phyloP scores from a whole-genome alignment of 2,329 filamentous ascomycete genomes.

The Plectosphaerella plurivora region DNA sequence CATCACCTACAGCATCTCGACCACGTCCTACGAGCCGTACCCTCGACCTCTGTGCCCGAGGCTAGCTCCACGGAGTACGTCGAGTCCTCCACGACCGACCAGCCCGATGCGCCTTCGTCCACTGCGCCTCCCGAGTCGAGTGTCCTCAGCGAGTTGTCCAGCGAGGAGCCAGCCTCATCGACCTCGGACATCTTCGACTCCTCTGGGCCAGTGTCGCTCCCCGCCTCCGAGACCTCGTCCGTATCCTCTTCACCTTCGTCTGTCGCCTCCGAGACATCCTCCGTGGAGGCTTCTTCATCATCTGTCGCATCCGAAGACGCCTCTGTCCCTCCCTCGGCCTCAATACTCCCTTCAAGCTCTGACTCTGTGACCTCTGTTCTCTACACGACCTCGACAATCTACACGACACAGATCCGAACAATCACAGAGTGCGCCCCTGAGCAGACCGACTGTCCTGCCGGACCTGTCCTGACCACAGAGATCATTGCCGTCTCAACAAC shows the following conservation, averaged over 20 bases:
- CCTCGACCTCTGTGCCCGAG: not conserved
- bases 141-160: not conserved
- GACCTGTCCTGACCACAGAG: no score
- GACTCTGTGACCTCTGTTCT: not conserved
- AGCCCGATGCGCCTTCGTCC: not conserved
- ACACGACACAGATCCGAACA: conserved; percentile 12
- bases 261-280: no score
- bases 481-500: no score
- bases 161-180: no score
- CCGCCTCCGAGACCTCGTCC: no score
- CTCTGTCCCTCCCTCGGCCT: not conserved
- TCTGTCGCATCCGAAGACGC: no score
- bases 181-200: no score
- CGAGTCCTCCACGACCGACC: not conserved
- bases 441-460: no score
- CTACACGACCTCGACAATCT: conserved; percentile 12
- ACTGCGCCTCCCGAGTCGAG: not conserved
- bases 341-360: not conserved
- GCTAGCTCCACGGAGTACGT: not conserved
- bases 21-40: not conserved
- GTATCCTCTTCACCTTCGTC: no score
- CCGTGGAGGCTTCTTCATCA: no score
- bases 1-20: conserved; percentile 22
- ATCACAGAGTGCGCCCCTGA: conserved; percentile 2
- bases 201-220: no score